Percentiles rank a stretch among this genome's conserved stretches.
Conservation (phyloP, 1,284 basidiomycete genomes). For the Pseudomicrostroma phylloplanum region DNA sequence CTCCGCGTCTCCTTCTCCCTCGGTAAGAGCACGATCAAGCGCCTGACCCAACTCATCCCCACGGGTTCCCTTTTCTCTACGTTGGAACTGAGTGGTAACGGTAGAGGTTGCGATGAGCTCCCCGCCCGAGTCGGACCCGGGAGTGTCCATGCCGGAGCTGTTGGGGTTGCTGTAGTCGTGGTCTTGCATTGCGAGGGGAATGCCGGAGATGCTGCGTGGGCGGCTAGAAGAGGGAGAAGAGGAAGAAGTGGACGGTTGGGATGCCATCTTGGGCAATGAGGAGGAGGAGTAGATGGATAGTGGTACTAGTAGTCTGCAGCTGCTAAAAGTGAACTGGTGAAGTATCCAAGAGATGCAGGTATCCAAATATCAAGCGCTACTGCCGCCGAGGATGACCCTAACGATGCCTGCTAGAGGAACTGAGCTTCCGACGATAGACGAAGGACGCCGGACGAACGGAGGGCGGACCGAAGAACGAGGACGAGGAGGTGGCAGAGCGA, state of each 20-base stretch:
- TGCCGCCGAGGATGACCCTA: too few species aligned
- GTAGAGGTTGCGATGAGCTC: constrained; percentile 1
- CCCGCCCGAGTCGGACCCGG: not conserved
- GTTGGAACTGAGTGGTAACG: not conserved
- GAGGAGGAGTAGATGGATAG: too few species aligned
- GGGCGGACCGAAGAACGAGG: not conserved
- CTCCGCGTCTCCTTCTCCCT: not conserved
- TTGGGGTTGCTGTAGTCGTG: not conserved
- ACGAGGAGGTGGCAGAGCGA: not conserved
- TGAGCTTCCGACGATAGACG: too few species aligned
- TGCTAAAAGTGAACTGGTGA: too few species aligned
- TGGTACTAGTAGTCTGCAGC: too few species aligned
- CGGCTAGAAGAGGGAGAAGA: not conserved
- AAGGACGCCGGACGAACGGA: too few species aligned
- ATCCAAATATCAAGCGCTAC: too few species aligned
- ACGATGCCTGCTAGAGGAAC: too few species aligned
- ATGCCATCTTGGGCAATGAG: not conserved
- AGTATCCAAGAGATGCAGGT: too few species aligned
- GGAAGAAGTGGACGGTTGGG: too few species aligned
- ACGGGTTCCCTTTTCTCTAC: not conserved
- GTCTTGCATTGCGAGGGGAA: not conserved
- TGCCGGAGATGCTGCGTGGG: constrained; percentile 2
- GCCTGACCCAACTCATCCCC: not conserved
- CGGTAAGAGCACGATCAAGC: not conserved
- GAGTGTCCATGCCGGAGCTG: not conserved